Conservation (phyloP, 2,329 filamentous ascomycete genomes). For the Aspergillus clavatus region DNA sequence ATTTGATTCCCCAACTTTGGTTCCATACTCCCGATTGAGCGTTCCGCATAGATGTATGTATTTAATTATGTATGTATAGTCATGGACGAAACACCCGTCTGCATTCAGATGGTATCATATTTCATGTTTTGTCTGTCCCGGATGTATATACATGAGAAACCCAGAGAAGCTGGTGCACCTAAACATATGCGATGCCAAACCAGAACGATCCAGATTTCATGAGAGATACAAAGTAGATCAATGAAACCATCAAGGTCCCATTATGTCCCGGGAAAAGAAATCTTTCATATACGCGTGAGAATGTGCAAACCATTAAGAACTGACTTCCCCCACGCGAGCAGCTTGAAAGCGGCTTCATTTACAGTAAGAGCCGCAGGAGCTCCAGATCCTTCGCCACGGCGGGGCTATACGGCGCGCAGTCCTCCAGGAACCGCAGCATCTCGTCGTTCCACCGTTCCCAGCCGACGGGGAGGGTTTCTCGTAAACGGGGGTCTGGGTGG, state of each 20-base stretch:
- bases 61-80: background rate
- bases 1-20: background rate
- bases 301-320: background rate
- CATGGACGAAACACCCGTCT: background rate
- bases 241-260: background rate
- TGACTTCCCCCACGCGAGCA: no score
- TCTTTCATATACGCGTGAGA: background rate
- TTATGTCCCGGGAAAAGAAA: background rate
- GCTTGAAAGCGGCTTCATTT: background rate
- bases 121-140: no score
- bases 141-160: no score
- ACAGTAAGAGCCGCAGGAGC: constrained; percentile 30
- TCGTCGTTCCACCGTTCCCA: constrained; percentile 41
- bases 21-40: background rate
- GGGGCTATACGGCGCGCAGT: constrained; percentile 35
- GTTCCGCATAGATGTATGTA: background rate
- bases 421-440: constrained; percentile 39
- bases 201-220: no score
- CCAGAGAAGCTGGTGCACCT: no score
- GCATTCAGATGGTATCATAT: background rate
- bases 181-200: no score
- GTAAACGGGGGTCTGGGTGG: constrained; percentile 31
- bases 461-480: constrained; percentile 33
- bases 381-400: constrained; percentile 39
- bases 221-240: no score